Evolutionary conservation across 2,329 filamentous ascomycete species (phyloP), one percentile per base, ranked within the genome.

Genomic region (Fusarium circinatum): DNA sequence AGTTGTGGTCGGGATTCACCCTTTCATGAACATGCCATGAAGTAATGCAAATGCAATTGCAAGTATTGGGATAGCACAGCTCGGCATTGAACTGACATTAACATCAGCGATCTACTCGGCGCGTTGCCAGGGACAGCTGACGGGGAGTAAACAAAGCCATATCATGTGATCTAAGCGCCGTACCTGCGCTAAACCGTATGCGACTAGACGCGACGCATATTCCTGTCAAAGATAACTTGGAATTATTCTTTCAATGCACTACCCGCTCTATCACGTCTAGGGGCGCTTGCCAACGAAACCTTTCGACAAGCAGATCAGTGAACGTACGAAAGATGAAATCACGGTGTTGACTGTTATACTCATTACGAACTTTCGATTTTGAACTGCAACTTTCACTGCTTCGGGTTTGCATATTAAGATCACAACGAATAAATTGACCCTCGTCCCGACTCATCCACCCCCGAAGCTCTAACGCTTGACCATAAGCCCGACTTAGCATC

Each of bases 71-170:
- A 61, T 64, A 61, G 49, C 62, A 57, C 67, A 48, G 54, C 30
- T 66, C 55, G 70, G 58, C 60, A 45, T 70, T 58, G 64, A 64
- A 68, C 60, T 62, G 61, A 64, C 70, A 72, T 69, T 65, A 70
- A 72, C 54, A 66, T 59, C 71, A 73, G 62, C 70, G 71, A 73
- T 76, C 64, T 38, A 32, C 48, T 38, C 57, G 58, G 48, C 22
- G 44, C 72, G 79, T 81, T 81, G 79, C 79, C 71, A 69, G 78
- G 78, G 72, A 69, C 62, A 55, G 34, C 63, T 36, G 42, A 41
- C 15, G 65, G 67, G 75, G 73, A 77, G 77, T 79, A 79, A 79
- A 79, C 78, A 79, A 79, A 74, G 42, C 22, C 3, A 18, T 14
- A 7, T 18, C 78, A 79, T 78, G 78, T 79, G 78, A 76, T 44